Evolutionary conservation across 2,329 filamentous ascomycete genomes (phyloP), one percentile per base, ranked within the genome.

Genomic region (Arthroderma sp.): DNA sequence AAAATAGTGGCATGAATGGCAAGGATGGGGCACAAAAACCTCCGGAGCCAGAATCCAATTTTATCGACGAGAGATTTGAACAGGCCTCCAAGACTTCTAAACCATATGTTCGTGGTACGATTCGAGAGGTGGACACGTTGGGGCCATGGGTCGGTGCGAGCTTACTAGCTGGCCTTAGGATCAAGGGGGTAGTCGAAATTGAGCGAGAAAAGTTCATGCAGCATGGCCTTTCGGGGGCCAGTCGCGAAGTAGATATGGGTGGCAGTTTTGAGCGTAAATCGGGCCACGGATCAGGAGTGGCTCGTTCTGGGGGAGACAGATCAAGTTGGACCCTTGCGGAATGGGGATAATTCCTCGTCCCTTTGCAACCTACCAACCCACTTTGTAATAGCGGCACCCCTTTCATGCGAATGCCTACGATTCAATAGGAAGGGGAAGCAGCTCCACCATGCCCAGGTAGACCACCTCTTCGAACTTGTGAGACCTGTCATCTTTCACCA

Each of bases 101-200:
- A 29, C 53, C 58, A 2, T 53, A 54, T 8, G 49, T 65, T 2
- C 63, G 65, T 27, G 63, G 67, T 8, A 47, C 62, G 11, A 39
- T 51, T 43, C 64, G 68, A n/a, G 74, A 74, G 27, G 67, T 82
- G 1, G 72, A 80, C 48, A 74, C 73, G 5, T 59, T 82, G 4
- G 79, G 79, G 2, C 61, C 77, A 2, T 83, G 79, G 78, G 74
- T 73, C 4, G 79, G 79, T 5, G 78, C 74, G 3, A 81, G 77
- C 56, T 61, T 83, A 15, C 62, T 78, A 5, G 70, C 74, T 0
- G 73, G 71, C 49, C 60, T 81, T 51, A 74, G 75, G 42, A 68
- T 80, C 22, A 72, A 72, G 47, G 77, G 77, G 0, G 66, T 77
- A 38, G 73, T 80, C 4, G 78, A 82, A 58, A 71, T 82, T 15